phyloP scores from a whole-genome alignment of 2,329 filamentous ascomycete species.

The Microascus cirrosus region DNA sequence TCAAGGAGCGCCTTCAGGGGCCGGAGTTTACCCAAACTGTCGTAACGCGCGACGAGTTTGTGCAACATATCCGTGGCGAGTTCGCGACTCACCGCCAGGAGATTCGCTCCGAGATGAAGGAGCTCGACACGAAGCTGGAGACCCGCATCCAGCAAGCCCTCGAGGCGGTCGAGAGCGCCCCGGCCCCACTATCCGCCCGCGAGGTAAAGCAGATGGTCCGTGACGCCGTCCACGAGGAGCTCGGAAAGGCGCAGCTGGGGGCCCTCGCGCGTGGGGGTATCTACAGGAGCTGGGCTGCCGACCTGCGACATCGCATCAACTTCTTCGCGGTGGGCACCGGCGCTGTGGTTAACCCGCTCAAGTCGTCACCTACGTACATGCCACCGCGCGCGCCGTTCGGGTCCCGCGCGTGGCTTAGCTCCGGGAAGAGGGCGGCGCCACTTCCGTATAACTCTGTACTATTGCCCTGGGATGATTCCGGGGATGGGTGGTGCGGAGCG shows the following conservation, averaged over 20 bases:
- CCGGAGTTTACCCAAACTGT: slow-evolving; percentile 20
- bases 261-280: slow-evolving; percentile 35
- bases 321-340: slow-evolving; percentile 59
- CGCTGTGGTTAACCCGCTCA: slow-evolving; percentile 47
- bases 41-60: slow-evolving; percentile 37
- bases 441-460: slow-evolving; percentile 45
- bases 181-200: slow-evolving; percentile 19
- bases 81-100: slow-evolving; percentile 24
- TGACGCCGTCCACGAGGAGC: slow-evolving; percentile 26
- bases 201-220: slow-evolving; percentile 31
- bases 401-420: slow-evolving; percentile 6
- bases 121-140: slow-evolving; percentile 22
- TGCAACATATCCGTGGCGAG: slow-evolving; percentile 27
- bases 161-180: slow-evolving; percentile 6
- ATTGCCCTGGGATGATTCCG: slow-evolving; percentile 60
- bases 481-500: slow-evolving; percentile 78
- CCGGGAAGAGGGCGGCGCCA: slow-evolving; percentile 6
- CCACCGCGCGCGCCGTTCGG: slow-evolving; percentile 9
- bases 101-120: slow-evolving; percentile 26
- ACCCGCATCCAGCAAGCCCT: slow-evolving; percentile 16
- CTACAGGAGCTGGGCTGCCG: slow-evolving; percentile 26
- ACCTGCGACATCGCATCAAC: slow-evolving; percentile 52
- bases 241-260: slow-evolving; percentile 33
- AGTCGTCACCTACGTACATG: slow-evolving; percentile 49
- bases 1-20: slow-evolving; percentile 1